phyloP scores from a whole-genome alignment of 768 basidiomycete genomes.

The Leucosporidium yakuticum region DNA sequence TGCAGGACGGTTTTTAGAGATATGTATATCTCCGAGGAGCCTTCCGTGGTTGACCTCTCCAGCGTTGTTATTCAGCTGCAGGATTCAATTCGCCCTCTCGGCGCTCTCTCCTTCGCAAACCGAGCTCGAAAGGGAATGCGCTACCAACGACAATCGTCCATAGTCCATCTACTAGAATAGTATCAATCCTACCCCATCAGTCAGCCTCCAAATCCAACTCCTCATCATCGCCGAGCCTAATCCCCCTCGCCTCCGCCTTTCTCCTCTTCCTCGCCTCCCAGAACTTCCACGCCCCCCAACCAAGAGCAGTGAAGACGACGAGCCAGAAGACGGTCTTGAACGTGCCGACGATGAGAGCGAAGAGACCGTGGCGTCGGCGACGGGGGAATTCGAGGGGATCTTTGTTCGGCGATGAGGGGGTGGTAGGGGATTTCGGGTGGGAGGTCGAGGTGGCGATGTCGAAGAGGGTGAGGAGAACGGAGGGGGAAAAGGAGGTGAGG shows the following conservation, averaged over 20 bases:
- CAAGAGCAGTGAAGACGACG: neutral
- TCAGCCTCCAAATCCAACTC: neutral
- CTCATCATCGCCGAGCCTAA: neutral
- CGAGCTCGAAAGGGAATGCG: too few relatives aligned
- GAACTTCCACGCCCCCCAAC: neutral
- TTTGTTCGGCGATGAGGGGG: neutral
- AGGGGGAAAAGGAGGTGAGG: conserved; percentile 15
- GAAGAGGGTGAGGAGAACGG: conserved; percentile 11
- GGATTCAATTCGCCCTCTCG: too few relatives aligned
- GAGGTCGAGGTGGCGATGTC: conserved; percentile 15
- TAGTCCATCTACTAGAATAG: too few relatives aligned
- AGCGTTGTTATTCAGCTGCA: too few relatives aligned
- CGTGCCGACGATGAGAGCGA: neutral
- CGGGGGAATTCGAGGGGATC: neutral
- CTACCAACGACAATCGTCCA: too few relatives aligned
- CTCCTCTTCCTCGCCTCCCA: neutral
- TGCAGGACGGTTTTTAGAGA: too few relatives aligned
- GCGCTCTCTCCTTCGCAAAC: too few relatives aligned
- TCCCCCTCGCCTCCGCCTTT: neutral
- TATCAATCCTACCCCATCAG: neutral
- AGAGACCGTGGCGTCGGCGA: neutral
- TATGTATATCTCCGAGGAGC: too few relatives aligned
- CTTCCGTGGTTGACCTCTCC: too few relatives aligned
- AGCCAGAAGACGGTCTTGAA: neutral
- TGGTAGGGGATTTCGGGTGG: neutral